Conservation (phyloP, 305 asterid species). For the Fraxinus dipetala region DNA sequence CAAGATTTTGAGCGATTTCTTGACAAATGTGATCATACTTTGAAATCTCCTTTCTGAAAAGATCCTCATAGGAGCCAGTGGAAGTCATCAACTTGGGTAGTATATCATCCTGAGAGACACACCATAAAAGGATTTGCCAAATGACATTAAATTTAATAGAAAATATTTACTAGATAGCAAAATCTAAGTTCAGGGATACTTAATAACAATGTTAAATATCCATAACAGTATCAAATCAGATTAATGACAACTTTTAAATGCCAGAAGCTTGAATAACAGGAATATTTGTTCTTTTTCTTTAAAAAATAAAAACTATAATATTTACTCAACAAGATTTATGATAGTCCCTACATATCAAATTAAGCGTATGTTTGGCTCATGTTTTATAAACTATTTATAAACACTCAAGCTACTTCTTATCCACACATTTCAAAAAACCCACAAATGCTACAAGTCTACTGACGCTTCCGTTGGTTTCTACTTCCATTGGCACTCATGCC, state of each 20-base stretch:
- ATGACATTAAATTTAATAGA: not conserved
- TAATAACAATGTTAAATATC: not conserved
- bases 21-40: constrained; percentile 80
- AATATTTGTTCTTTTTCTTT: not conserved
- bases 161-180: not conserved
- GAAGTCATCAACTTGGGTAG: constrained; percentile 90
- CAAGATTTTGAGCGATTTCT: constrained; percentile 78
- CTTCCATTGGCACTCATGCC: no score
- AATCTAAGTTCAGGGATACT: not conserved
- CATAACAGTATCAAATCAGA: not conserved
- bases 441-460: not conserved
- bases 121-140: constrained; percentile 17
- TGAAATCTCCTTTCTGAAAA: constrained; percentile 83
- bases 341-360: not conserved
- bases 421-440: not conserved
- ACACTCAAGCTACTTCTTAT: not conserved
- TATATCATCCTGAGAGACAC: constrained; percentile 79
- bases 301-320: not conserved
- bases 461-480: no score
- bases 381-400: not conserved
- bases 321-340: not conserved
- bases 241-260: not conserved
- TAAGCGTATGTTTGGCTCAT: not conserved
- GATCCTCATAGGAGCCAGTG: constrained; percentile 90
- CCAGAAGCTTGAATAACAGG: not conserved